Percentiles rank a stretch among this genome's conserved stretches.
These are phyloP conservation scores for Paramecium caudatum DNA, from an alignment of 73 alveolate species.

Conservation along the genomic window DNA sequence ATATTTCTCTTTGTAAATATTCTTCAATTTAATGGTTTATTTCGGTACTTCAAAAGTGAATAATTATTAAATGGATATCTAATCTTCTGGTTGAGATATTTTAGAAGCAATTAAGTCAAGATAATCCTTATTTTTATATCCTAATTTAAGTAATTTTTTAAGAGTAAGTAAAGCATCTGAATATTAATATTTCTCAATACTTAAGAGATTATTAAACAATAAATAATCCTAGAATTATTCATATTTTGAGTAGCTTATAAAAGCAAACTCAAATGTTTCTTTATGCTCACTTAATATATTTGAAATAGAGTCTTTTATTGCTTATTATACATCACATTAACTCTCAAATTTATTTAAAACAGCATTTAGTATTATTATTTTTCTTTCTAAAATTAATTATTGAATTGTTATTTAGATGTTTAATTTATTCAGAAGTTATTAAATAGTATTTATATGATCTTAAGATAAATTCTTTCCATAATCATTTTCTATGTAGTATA, in stretches of 20 bases:
- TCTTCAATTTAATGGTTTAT: not conserved
- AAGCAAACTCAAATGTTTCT: not conserved
- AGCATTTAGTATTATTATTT: not conserved
- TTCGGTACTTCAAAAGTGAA: not conserved
- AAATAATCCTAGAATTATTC: not conserved
- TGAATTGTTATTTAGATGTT: not conserved
- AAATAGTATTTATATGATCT: not conserved
- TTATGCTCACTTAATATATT: not conserved
- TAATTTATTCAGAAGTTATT: not conserved
- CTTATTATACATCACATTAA: not conserved
- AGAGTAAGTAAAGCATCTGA: not conserved
- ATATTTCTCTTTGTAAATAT: not conserved
- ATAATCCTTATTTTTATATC: not conserved
- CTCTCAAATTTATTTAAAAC: not conserved
- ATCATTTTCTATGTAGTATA: not conserved
- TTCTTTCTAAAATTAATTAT: not conserved
- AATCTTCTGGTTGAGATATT: not conserved
- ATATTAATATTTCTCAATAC: not conserved
- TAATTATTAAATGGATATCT: not conserved
- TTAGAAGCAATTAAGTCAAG: not conserved
- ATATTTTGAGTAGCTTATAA: not conserved
- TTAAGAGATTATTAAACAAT: not conserved
- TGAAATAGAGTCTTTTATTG: not conserved
- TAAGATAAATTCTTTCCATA: not conserved
- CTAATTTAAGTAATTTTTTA: not conserved